Evolutionary conservation across 441 rosid species (phyloP).

Genomic region (Croton setiger): DNA sequence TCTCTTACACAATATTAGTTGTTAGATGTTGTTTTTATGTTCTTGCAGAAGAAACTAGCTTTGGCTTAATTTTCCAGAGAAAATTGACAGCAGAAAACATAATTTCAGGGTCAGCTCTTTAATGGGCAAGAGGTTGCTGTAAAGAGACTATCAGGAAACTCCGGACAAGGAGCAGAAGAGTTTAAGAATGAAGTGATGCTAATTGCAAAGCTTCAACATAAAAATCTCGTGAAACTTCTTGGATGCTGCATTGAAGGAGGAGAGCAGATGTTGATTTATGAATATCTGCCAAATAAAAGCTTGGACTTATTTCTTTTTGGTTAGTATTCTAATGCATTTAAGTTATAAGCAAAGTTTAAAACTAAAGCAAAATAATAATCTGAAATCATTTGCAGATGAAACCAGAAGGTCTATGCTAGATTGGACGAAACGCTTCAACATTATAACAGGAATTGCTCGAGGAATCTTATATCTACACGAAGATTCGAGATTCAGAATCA

Average conservation of each 20-base stretch:
- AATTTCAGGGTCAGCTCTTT: constrained; percentile 32
- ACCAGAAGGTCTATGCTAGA: constrained; percentile 8
- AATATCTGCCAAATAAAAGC: too few relatives aligned
- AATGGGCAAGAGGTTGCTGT: constrained; percentile 43
- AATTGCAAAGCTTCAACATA: constrained; percentile 57
- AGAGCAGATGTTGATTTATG: constrained; percentile 59
- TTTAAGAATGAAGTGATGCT: constrained; percentile 52
- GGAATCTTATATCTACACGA: constrained; percentile 48
- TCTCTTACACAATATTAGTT: background rate
- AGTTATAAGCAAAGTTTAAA: background rate
- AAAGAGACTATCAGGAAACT: constrained; percentile 31
- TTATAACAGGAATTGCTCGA: constrained; percentile 37
- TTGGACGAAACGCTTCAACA: constrained; percentile 31
- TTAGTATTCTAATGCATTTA: background rate
- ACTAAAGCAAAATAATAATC: background rate
- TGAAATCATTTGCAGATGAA: constrained; percentile 18
- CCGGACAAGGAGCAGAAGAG: constrained; percentile 52
- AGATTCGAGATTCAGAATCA: constrained; percentile 38
- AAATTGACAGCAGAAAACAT: background rate
- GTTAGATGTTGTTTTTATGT: background rate
- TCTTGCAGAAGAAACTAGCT: background rate
- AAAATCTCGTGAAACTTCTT: constrained; percentile 54
- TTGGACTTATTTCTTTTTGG: constrained; percentile 15
- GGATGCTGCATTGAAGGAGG: constrained; percentile 50
- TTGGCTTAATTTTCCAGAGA: background rate